Evolutionary conservation across 2,329 filamentous ascomycete genomes (phyloP).

Genomic region (Elsinoe perseae): DNA sequence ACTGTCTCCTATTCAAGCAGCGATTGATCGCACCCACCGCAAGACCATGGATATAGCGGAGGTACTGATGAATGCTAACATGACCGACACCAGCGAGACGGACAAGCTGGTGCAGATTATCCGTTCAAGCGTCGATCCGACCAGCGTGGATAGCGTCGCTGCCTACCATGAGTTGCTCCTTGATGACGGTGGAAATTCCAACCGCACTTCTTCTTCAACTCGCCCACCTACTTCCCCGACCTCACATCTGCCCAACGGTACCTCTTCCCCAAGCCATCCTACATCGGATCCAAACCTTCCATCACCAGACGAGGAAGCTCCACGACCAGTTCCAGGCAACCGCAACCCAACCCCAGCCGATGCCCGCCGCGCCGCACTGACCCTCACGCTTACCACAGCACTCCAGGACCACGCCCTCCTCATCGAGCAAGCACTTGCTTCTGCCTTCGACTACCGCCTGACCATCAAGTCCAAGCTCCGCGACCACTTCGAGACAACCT

Average conservation of each 20-base stretch:
- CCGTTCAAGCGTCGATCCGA: conserved; percentile 65
- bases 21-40: conserved; percentile 77
- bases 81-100: conserved; percentile 49
- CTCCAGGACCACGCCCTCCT: conserved; percentile 83
- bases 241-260: conserved; percentile 33
- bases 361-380: conserved; percentile 51
- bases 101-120: conserved; percentile 70
- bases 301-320: conserved; percentile 34
- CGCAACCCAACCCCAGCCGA: neutral
- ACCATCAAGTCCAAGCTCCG: conserved; percentile 32
- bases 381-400: conserved; percentile 66
- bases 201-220: neutral
- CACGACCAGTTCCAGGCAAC: conserved; percentile 31
- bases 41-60: conserved; percentile 79
- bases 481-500: conserved; percentile 38
- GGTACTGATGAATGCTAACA: conserved; percentile 65
- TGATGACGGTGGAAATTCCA: conserved; percentile 24
- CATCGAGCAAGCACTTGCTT: conserved; percentile 69
- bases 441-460: conserved; percentile 59
- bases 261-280: conserved; percentile 25
- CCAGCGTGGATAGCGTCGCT: conserved; percentile 67
- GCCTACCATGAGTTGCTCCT: conserved; percentile 70
- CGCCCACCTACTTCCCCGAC: conserved; percentile 30
- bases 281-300: conserved; percentile 20
- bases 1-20: conserved; percentile 73